These are phyloP conservation scores for Didymella lethalis DNA, from an alignment of 2,329 filamentous ascomycete species.

Conservation along the genomic window DNA sequence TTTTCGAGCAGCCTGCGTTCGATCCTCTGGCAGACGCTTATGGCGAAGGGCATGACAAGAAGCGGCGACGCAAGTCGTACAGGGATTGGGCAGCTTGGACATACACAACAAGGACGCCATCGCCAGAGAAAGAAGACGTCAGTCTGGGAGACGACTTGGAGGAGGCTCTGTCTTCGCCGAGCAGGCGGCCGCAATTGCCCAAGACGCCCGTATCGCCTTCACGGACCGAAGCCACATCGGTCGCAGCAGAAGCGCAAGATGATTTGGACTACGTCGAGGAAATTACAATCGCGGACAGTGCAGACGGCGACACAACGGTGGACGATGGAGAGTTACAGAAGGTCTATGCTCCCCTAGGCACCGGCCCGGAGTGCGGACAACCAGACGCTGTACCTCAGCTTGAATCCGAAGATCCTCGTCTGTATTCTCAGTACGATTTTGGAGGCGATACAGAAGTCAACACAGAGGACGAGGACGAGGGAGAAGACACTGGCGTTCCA, in stretches of 20 bases:
- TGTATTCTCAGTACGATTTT: conserved; percentile 62
- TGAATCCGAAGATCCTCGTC: conserved; percentile 57
- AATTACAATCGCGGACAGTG: conserved; percentile 14
- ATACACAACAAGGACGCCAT: conserved; percentile 74
- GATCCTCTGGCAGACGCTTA: conserved; percentile 72
- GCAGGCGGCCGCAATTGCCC: conserved; percentile 33
- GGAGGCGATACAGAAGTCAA: conserved; percentile 43
- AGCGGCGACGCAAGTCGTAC: conserved; percentile 74
- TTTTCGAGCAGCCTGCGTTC: conserved; percentile 66
- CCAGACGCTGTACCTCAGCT: conserved; percentile 3
- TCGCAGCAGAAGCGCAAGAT: conserved; percentile 3
- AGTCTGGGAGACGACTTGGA: conserved; percentile 26
- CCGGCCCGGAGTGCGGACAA: background rate
- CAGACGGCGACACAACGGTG: conserved; percentile 15
- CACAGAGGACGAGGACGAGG: conserved; percentile 31
- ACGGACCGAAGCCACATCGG: conserved; percentile 8
- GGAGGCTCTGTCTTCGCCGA: conserved; percentile 32
- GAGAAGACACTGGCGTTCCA: background rate
- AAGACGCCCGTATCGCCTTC: conserved; percentile 39
- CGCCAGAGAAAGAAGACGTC: conserved; percentile 65
- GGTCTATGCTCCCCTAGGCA: background rate
- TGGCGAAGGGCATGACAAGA: conserved; percentile 68
- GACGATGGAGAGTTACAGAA: conserved; percentile 12
- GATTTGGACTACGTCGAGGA: conserved; percentile 8
- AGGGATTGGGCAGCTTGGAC: conserved; percentile 75